Evolutionary conservation across 805 yeast species (phyloP), one percentile per base, ranked within the genome.

Genomic region (Yarrowia sp.): DNA sequence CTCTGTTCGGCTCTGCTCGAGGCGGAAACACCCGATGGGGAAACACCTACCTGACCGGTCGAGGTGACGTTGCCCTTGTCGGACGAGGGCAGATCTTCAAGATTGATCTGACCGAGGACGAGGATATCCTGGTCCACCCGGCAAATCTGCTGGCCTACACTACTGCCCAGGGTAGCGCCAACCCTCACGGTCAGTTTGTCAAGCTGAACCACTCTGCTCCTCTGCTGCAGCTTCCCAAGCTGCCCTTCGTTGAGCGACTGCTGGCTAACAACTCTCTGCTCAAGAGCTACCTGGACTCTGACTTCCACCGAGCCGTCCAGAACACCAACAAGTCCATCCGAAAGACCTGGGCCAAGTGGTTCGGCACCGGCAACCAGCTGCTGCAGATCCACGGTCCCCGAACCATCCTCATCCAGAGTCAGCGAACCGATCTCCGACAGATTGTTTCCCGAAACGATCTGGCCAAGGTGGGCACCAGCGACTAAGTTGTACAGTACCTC

Each of bases 91-190:
- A 78, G 65, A 67, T 80, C 30, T 75, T 75, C 56, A 76, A 77
- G n/a, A 63, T 81, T 2, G 73, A 74, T 10, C 67, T 81, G 24
- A 71, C 67, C 8, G 71, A 71, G n/a, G 72, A 70, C 36, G 84
- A 81, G 63, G 71, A 72, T 38, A 66, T 81, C 21, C 67, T 73
- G 30, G 70, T 80, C 14, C 78, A 74, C 62, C 81, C 84, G 16
- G 73, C 72, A 36, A 70, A 76, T 30, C 69, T 82, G 33, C 67
- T 81, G n/a, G 85, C 85, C 19, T 76, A 70, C 66, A 67, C 76
- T 19, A 48, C 64, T 11, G 28, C 51, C 22, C 63, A 58, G 51
- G 51, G 63, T 2, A 19, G 46, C 16, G 19, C 28, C 33, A 61
- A 26, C 35, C 35, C 40, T 22, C 52, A 59, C 24, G 38, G 51